Conservation (phyloP, 2,329 filamentous ascomycete genomes). For the Seiridium cupressi region DNA sequence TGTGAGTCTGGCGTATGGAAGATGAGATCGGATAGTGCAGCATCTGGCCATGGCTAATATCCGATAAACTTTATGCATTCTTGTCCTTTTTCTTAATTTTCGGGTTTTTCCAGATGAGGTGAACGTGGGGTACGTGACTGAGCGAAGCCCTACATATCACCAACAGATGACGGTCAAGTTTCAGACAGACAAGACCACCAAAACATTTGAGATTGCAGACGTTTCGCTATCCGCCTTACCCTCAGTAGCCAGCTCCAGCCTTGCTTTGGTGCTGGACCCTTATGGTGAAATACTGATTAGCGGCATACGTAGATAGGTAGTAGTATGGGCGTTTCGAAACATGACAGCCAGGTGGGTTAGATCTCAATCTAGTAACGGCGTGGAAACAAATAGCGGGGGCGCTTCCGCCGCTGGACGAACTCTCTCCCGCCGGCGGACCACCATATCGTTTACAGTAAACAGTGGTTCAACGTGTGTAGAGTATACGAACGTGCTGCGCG, state of each 20-base stretch:
- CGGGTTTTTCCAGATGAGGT: too few species aligned
- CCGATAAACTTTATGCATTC: background rate
- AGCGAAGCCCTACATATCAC: background rate
- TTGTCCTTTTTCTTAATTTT: too few species aligned
- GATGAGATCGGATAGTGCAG: background rate
- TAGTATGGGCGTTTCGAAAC: background rate
- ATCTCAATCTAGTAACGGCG: background rate
- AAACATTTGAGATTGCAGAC: too few species aligned
- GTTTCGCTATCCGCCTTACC: too few species aligned
- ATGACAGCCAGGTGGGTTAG: background rate
- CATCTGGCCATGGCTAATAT: background rate
- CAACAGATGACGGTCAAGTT: background rate
- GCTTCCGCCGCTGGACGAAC: background rate
- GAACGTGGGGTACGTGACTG: too few species aligned
- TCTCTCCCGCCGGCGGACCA: too few species aligned
- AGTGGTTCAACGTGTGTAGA: too few species aligned
- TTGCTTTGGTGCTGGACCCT: too few species aligned
- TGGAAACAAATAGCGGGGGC: background rate
- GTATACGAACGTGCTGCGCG: too few species aligned
- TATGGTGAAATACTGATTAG: too few species aligned
- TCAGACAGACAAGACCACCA: background rate
- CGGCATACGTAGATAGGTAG: background rate
- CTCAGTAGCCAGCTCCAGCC: too few species aligned
- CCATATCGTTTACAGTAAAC: too few species aligned
- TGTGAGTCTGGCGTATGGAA: background rate